Base-by-base conservation (phyloP, 75 land plant genomes). In the Ceratopteris richardii region DNA sequence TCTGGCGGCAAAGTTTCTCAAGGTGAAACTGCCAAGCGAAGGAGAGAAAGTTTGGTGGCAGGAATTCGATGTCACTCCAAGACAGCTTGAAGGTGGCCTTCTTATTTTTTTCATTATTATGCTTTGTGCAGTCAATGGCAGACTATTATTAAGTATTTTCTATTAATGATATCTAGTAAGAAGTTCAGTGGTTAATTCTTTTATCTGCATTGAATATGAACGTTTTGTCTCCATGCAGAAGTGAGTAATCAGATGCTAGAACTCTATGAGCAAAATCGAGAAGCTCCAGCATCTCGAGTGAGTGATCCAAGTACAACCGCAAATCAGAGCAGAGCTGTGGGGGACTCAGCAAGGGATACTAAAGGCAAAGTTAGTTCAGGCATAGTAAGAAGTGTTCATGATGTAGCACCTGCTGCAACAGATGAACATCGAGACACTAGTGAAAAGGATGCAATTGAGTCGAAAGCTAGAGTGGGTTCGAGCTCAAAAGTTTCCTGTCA, bases 31-130 rank as follows among this genome's bases (percentile, higher is more conserved):
- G 42, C 88, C 81, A 25, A 48, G 47, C 16, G 78, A 73, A 21
- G 74, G 79, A 22, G 86, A 84, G 56, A 79, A 66, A 51, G 76
- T 67, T 33, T 86, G 90, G 90, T 86, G 90, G 90, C 75, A 73
- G 53, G 79, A 84, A 62, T 86, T 86, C 69, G 84, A 77, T 57
- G 76, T 83, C 60, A 69, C 79, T 43, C 88, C 83, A 16, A 56
- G 65, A 53, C 81, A 74, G 51, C 60, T 86, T 40, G 74, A 83
- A 77, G 85, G 90, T 77, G 26, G 37, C 54, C 10, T 51, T 37
- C 21, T 31, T 31, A 16, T 36, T 5, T 57, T 21, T n/a, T n/a
- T n/a, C n/a, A n/a, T n/a, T n/a, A n/a, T n/a, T n/a, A n/a, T n/a
- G n/a, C n/a, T n/a, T n/a, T n/a, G n/a, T n/a, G n/a, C n/a, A n/a